Evolutionary conservation across 805 yeast genomes (phyloP).

Genomic region (Zygotorulaspora danielsina): DNA sequence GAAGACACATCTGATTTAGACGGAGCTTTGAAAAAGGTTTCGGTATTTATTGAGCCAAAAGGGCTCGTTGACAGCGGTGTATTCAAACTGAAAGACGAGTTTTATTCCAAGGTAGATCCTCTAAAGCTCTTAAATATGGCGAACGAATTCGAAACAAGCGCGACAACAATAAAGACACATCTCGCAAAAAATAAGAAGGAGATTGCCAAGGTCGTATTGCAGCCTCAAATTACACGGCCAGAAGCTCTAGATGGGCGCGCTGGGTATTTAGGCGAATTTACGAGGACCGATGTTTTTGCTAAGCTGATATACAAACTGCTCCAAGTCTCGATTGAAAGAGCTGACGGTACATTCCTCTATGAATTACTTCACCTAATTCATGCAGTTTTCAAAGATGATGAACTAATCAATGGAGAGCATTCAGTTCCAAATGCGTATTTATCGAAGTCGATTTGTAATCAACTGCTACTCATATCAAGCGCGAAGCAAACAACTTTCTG

Average conservation of each 20-base stretch:
- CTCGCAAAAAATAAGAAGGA: slow-evolving; percentile 40
- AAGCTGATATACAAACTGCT: slow-evolving; percentile 56
- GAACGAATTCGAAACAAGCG: slow-evolving; percentile 49
- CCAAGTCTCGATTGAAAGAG: slow-evolving; percentile 46
- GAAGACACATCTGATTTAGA: slow-evolving; percentile 42
- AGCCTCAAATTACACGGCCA: slow-evolving; percentile 41
- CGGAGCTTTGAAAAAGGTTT: slow-evolving; percentile 50
- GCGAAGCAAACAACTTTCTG: slow-evolving; percentile 43
- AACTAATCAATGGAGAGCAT: slow-evolving; percentile 38
- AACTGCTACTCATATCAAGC: slow-evolving; percentile 49
- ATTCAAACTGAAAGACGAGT: slow-evolving; percentile 50
- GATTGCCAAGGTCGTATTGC: slow-evolving; percentile 43
- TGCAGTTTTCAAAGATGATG: slow-evolving; percentile 55
- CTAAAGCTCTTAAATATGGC: slow-evolving; percentile 45
- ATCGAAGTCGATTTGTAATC: slow-evolving; percentile 53
- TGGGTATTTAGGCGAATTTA: slow-evolving; percentile 44
- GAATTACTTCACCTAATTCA: slow-evolving; percentile 65
- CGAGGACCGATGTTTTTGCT: slow-evolving; percentile 51
- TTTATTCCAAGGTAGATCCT: slow-evolving; percentile 53
- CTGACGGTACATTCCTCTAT: slow-evolving; percentile 52
- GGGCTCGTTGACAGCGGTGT: slow-evolving; percentile 66
- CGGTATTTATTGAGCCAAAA: slow-evolving; percentile 59
- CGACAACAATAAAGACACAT: slow-evolving; percentile 43
- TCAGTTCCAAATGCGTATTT: slow-evolving; percentile 45
- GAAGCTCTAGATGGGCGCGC: slow-evolving; percentile 34